Conservation (phyloP, 2,329 filamentous ascomycete genomes). For the Lanzia echinophila region DNA sequence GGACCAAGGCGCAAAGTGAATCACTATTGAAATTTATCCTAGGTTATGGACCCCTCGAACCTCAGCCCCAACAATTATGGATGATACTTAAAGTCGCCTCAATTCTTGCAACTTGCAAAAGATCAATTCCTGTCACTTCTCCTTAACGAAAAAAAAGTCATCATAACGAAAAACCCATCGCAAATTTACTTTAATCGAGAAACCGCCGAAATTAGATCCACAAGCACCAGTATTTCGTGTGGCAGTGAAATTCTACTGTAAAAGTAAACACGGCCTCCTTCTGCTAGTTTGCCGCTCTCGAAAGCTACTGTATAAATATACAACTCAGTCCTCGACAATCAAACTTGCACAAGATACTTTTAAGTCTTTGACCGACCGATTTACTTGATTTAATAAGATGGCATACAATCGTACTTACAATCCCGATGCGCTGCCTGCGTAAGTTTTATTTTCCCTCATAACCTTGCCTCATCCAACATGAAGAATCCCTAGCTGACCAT, state of each 20-base stretch:
- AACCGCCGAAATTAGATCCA: not conserved
- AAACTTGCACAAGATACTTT: not conserved
- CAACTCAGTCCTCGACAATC: not conserved
- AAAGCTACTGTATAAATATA: not conserved
- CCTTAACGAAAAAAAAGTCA: not conserved
- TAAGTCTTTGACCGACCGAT: not conserved
- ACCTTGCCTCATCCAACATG: too few species aligned
- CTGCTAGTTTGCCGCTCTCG: not conserved
- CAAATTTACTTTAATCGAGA: too few species aligned
- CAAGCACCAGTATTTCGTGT: not conserved
- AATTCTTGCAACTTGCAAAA: not conserved
- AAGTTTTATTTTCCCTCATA: constrained; percentile 34
- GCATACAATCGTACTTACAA: constrained; percentile 93
- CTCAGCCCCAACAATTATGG: not conserved
- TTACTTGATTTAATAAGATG: constrained; percentile 48
- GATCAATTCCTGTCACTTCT: not conserved
- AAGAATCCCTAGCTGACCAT: constrained; percentile 13
- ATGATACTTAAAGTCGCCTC: not conserved
- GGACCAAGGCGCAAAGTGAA: not conserved
- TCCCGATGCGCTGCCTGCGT: constrained; percentile 90
- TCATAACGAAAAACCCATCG: too few species aligned
- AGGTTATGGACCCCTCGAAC: not conserved
- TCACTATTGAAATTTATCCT: too few species aligned
- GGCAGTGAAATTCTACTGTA: not conserved
- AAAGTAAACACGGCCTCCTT: not conserved